Evolutionary conservation across 2,329 filamentous ascomycete genomes (phyloP), one percentile per base, ranked within the genome.

Genomic region (Fusarium torreyae): DNA sequence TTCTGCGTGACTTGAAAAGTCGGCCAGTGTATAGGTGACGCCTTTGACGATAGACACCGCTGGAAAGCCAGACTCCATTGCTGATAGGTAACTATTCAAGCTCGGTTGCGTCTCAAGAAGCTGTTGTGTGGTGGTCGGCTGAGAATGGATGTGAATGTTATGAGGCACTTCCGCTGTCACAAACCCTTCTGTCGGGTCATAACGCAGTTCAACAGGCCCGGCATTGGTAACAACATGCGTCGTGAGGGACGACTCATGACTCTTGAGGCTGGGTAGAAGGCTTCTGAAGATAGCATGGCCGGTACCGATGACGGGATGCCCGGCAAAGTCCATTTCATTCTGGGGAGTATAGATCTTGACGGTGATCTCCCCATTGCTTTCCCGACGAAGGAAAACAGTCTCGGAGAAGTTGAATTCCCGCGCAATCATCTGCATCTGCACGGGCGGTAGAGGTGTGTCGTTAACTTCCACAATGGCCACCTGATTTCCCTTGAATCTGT

Each of bases 341-440:
- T 15, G n/a, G 3, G 44, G 44, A 13, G 44, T 48, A 9, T 22
- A 48, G 6, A 48, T 48, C 1, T 10, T 14, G 44, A 48, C 34
- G 2, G 13, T 5, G 4, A 34, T 5, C 33, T 17, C 6, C 13
- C 33, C 33, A 15, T 34, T 14, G 6, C 2, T 7, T 4, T 14
- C 14, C 14, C 6, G 44, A 6, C 28, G 18, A 3, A 48, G n/a
- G 17, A 48, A 48, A 4, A 48, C 13, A 13, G 44, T 34, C 22
- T 48, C 44, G 8, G 44, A 48, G 18, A 34, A 48, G 18, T 48
- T 48, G 7, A 48, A 48, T 11, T 48, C 44, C 4, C 44, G 44
- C 8, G 44, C 28, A 18, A 48, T 48, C 28, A 15, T 22, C 5
- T 34, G 44, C 44, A 48, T 48, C 1, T 48, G 44, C 7, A 6